phyloP scores from a whole-genome alignment of 139 green algal species.

The Penium margaritaceum region DNA sequence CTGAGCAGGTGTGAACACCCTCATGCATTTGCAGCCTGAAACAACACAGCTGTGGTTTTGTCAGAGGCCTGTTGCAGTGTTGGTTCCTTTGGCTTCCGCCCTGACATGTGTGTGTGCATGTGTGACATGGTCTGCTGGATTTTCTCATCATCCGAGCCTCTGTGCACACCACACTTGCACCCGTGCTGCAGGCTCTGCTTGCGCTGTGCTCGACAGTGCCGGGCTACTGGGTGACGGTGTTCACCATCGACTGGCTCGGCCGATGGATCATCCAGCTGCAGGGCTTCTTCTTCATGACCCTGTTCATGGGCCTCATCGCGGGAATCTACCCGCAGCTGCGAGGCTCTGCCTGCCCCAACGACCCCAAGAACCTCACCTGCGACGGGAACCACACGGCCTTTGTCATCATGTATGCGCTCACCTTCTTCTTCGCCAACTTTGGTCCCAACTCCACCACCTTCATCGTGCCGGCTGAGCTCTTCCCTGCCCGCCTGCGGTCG shows the following conservation, averaged over 20 bases:
- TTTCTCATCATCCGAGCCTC: no score
- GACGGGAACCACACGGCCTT: no score
- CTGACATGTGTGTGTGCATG: no score
- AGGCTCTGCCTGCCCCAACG: background rate
- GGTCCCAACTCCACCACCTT: conserved; percentile 58
- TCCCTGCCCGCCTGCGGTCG: conserved; percentile 45
- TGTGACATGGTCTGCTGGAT: background rate
- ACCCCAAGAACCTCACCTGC: conserved; percentile 2
- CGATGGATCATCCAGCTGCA: conserved; percentile 47
- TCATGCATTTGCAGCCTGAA: no score
- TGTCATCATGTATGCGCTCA: conserved; percentile 46
- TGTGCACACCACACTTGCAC: no score
- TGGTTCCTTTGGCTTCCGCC: background rate
- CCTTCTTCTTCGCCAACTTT: conserved; percentile 59
- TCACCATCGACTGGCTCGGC: conserved; percentile 47
- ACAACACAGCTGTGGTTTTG: background rate
- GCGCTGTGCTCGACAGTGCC: conserved; percentile 37
- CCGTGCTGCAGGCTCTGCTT: conserved; percentile 34
- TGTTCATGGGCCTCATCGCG: conserved; percentile 46
- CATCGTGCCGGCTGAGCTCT: conserved; percentile 53
- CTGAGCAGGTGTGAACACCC: no score
- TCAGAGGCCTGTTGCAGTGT: background rate
- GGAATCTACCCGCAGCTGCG: conserved; percentile 12
- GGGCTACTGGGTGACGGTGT: conserved; percentile 44
- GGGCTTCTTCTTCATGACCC: conserved; percentile 56